These are phyloP conservation scores for Fusarium pininemorale DNA, from an alignment of 2,329 filamentous ascomycete species.

Conservation along the genomic window DNA sequence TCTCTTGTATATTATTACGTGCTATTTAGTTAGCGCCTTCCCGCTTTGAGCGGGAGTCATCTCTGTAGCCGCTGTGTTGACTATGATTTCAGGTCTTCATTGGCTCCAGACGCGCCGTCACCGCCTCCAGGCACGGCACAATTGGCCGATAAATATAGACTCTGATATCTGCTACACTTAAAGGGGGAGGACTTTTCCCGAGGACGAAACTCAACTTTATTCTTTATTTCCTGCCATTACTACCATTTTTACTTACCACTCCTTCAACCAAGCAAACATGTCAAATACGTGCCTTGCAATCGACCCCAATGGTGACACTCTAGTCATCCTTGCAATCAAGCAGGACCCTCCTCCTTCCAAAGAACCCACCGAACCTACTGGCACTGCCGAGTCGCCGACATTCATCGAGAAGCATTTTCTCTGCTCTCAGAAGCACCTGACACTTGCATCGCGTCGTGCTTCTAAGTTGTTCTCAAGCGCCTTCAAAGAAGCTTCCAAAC, in stretches of 20 bases:
- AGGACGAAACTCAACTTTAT: not conserved
- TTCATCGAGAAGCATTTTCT: not conserved
- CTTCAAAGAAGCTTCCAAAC: not conserved
- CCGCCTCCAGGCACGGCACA: rapidly evolving
- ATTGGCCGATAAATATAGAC: not conserved
- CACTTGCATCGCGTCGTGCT: not conserved
- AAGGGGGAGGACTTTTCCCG: not conserved
- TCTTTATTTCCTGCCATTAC: not conserved
- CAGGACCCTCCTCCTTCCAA: not conserved
- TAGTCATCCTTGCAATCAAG: not conserved
- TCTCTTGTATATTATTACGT: not conserved
- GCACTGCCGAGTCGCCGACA: not conserved
- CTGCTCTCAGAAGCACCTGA: not conserved
- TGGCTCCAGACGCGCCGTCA: not conserved
- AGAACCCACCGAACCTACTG: not conserved
- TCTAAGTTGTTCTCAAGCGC: not conserved
- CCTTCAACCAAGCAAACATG: not conserved
- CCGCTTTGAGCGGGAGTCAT: not conserved
- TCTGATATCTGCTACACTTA: not conserved
- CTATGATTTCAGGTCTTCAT: not conserved
- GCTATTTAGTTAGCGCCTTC: not conserved
- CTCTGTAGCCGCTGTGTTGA: not conserved
- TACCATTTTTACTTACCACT: not conserved
- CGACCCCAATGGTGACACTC: not conserved
- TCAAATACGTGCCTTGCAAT: not conserved